Evolutionary conservation across 768 basidiomycete genomes (phyloP).

Genomic region (Suillus placidus): DNA sequence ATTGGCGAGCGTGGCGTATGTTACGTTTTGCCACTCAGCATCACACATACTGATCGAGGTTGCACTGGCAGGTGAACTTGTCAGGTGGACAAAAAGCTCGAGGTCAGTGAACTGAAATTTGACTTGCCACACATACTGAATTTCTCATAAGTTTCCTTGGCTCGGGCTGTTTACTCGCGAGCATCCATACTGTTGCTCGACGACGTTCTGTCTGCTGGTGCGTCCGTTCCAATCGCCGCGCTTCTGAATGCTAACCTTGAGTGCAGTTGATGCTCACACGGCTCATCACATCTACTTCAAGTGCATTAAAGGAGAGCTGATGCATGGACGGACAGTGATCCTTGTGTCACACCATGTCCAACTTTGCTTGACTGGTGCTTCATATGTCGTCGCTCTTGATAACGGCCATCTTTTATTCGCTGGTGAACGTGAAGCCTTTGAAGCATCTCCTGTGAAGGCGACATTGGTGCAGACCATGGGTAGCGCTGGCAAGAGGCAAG

Average conservation of each 20-base stretch:
- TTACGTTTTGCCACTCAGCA: not conserved
- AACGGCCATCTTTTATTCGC: conserved; percentile 69
- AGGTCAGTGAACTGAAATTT: conserved; percentile 41
- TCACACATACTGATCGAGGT: not conserved
- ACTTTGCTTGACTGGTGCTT: conserved; percentile 78
- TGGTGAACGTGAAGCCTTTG: conserved; percentile 67
- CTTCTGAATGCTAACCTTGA: not conserved
- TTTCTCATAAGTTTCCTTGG: conserved; percentile 57
- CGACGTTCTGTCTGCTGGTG: conserved; percentile 66
- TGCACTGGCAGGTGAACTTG: conserved; percentile 28
- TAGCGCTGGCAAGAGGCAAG: conserved; percentile 45
- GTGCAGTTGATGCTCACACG: conserved; percentile 79
- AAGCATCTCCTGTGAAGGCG: conserved; percentile 64
- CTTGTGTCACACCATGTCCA: conserved; percentile 95
- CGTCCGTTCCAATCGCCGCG: conserved; percentile 9
- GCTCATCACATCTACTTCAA: conserved; percentile 80
- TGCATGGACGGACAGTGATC: conserved; percentile 79
- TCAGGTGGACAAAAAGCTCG: conserved; percentile 67
- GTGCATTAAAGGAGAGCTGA: conserved; percentile 78
- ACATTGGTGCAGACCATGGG: conserved; percentile 64
- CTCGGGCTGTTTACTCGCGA: conserved; percentile 88
- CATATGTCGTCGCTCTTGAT: conserved; percentile 81
- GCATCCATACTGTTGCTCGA: conserved; percentile 83
- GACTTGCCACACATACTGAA: not conserved
- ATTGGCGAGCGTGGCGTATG: conserved; percentile 83